phyloP scores from a whole-genome alignment of 179 eudicot species.

The Heliamphora ciliata region DNA sequence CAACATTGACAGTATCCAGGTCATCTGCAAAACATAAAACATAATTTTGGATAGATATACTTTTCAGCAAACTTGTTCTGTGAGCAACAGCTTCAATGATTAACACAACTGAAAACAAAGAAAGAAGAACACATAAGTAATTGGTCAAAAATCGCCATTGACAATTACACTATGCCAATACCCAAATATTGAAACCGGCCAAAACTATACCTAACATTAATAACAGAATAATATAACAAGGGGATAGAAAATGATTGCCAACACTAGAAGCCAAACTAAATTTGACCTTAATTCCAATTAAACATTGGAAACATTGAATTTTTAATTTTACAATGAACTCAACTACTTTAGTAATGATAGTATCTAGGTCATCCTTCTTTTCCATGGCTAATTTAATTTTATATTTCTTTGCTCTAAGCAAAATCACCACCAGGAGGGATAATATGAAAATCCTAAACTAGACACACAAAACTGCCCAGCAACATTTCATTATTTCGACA shows the following conservation, averaged over 20 bases:
- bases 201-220: not conserved
- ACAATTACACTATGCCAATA: not conserved
- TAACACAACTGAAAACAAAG: slow-evolving; percentile 40
- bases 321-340: too few relatives aligned
- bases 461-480: too few relatives aligned
- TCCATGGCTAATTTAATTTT: too few relatives aligned
- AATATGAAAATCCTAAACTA: too few relatives aligned
- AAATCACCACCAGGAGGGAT: too few relatives aligned
- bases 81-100: slow-evolving; percentile 55
- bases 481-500: too few relatives aligned
- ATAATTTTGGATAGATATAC: slow-evolving; percentile 28
- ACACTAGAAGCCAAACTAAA: slow-evolving; percentile 11
- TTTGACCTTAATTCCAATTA: slow-evolving; percentile 60
- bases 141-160: not conserved
- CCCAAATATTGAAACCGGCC: not conserved
- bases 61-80: slow-evolving; percentile 65
- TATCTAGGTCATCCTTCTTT: too few relatives aligned
- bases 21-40: too few relatives aligned
- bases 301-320: slow-evolving; percentile 21
- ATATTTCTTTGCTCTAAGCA: too few relatives aligned
- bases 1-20: too few relatives aligned
- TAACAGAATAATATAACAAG: not conserved
- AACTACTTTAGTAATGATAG: too few relatives aligned
- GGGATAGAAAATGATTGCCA: not conserved
- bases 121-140: slow-evolving; percentile 8